Conservation (phyloP, 805 yeast genomes). For the Metschnikowia aberdeeniae region DNA sequence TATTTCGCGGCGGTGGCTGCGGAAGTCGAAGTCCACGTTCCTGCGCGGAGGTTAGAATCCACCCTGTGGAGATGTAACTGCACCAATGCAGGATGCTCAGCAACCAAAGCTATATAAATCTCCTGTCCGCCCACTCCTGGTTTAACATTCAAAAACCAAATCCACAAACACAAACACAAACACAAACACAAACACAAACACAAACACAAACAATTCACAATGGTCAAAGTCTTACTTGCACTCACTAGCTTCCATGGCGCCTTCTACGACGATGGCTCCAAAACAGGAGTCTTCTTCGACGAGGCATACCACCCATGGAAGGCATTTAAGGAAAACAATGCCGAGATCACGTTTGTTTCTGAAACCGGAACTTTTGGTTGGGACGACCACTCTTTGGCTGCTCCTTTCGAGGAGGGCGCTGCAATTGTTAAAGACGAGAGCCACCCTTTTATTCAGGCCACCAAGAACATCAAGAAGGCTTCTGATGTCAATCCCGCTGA, state of each 20-base stretch:
- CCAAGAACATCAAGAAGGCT: constrained; percentile 43
- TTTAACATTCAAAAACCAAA: no score
- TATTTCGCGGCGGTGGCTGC: no score
- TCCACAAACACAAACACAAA: not conserved
- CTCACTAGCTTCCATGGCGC: constrained; percentile 39
- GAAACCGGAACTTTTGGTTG: constrained; percentile 56
- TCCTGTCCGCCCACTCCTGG: no score
- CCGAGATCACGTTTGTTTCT: constrained; percentile 52
- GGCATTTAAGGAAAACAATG: constrained; percentile 45
- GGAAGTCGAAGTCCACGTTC: no score
- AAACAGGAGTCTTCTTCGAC: constrained; percentile 56
- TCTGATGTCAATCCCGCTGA: constrained; percentile 46
- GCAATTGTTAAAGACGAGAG: constrained; percentile 36
- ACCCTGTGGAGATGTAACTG: no score
- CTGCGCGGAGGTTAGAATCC: no score
- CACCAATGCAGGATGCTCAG: no score
- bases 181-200: not conserved
- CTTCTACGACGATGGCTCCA: constrained; percentile 53
- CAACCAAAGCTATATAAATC: no score
- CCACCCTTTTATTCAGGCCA: constrained; percentile 31
- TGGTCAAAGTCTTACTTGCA: constrained; percentile 41
- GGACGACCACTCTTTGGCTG: constrained; percentile 51
- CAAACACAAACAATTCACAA: constrained; percentile 5
- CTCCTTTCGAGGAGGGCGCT: constrained; percentile 41
- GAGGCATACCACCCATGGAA: constrained; percentile 61